Evolutionary conservation across 2,329 filamentous ascomycete genomes (phyloP).

Genomic region (Golovinomyces cichoracearum): DNA sequence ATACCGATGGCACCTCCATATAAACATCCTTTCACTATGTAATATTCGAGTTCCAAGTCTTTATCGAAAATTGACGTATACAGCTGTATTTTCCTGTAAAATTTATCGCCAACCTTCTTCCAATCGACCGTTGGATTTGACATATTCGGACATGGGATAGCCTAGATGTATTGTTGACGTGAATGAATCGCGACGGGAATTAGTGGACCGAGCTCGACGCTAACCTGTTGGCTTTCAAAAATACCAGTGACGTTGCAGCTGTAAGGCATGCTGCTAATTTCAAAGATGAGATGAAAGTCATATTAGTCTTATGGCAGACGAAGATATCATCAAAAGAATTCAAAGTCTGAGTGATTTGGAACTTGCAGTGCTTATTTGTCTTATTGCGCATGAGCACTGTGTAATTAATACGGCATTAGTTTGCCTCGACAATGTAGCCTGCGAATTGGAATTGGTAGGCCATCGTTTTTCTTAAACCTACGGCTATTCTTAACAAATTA

Average conservation of each 20-base stretch:
- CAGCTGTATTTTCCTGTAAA: conserved; percentile 82
- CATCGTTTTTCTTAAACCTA: not conserved
- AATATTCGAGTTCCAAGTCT: conserved; percentile 85
- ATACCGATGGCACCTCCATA: conserved; percentile 84
- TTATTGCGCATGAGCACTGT: conserved; percentile 65
- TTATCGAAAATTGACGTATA: conserved; percentile 85
- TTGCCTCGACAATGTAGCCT: conserved; percentile 38
- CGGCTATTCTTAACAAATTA: not conserved
- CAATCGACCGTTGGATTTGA: conserved; percentile 38
- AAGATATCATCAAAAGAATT: conserved; percentile 38
- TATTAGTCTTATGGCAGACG: conserved; percentile 28
- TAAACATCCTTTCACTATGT: conserved; percentile 69
- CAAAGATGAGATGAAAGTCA: too few species aligned
- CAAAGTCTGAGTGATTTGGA: conserved; percentile 67
- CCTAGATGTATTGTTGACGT: not conserved
- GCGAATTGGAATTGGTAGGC: conserved; percentile 44
- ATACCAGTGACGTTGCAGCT: too few species aligned
- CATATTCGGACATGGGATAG: conserved; percentile 7
- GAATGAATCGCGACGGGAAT: too few species aligned
- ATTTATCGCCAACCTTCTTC: conserved; percentile 78
- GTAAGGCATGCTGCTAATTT: too few species aligned
- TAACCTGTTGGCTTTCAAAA: not conserved
- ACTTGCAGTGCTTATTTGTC: conserved; percentile 57
- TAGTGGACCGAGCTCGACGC: not conserved
- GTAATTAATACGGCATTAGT: conserved; percentile 48